These are phyloP conservation scores for Cucumis hystrix DNA, from an alignment of 306 rosid genomes.

Conservation along the genomic window DNA sequence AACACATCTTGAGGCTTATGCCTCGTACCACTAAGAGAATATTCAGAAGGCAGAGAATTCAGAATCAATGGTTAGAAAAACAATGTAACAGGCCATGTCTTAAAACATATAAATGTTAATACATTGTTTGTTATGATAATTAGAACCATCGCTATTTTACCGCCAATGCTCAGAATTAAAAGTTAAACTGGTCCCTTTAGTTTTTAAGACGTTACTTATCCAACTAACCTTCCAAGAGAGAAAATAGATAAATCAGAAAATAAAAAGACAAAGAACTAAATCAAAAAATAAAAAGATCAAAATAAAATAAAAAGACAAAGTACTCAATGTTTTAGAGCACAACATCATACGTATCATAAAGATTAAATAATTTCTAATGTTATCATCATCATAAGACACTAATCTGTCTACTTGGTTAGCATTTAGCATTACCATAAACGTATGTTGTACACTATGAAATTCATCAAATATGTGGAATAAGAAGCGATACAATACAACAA, in stretches of 20 bases:
- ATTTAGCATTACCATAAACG: not conserved
- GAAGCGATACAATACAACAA: constrained; percentile 6
- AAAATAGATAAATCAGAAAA: not conserved
- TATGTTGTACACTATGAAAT: constrained; percentile 5
- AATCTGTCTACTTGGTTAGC: not conserved
- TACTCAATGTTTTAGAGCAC: not conserved
- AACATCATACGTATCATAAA: not conserved
- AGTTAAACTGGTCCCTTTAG: not conserved
- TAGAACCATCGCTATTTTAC: not conserved
- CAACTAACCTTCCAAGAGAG: not conserved
- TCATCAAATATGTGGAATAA: not conserved
- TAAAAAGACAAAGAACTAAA: not conserved
- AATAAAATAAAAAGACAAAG: not conserved
- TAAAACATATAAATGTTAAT: not conserved
- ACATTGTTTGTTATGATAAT: not conserved
- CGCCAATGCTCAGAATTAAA: no score
- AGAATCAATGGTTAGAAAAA: not conserved
- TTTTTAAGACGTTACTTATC: not conserved
- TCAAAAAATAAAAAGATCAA: no score
- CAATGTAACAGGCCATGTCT: not conserved
- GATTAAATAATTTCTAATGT: not conserved
- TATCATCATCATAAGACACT: not conserved
- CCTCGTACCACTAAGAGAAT: not conserved
- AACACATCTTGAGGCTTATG: not conserved
- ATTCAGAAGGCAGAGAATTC: not conserved